Evolutionary conservation across 2,329 filamentous ascomycete genomes (phyloP).

Genomic region (Alternaria ventricosa): DNA sequence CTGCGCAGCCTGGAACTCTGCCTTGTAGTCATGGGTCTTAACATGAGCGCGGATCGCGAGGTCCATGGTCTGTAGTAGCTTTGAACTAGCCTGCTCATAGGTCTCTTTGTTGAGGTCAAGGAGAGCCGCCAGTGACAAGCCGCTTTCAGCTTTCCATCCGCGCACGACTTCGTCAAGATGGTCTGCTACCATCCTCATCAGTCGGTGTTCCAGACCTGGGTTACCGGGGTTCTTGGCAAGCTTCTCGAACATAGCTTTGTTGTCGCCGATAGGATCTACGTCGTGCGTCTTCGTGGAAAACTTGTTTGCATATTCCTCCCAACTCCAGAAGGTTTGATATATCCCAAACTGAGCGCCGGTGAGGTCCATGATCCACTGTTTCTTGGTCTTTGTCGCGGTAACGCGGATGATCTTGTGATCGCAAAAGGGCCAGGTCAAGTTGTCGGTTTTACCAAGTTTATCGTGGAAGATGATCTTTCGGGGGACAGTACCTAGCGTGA

Average conservation of each 20-base stretch:
- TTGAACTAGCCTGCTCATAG: background rate
- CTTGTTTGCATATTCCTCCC: background rate
- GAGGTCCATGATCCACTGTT: slow-evolving; percentile 1
- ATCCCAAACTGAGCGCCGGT: slow-evolving; percentile 8
- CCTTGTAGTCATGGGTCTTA: background rate
- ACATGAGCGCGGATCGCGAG: background rate
- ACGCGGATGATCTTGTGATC: background rate
- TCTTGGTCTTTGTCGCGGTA: background rate
- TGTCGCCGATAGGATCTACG: fast-evolving
- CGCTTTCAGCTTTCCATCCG: background rate
- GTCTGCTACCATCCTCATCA: background rate
- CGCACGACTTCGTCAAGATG: background rate
- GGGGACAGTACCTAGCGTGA: background rate
- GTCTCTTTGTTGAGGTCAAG: background rate
- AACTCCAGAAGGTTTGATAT: background rate
- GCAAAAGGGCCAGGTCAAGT: background rate
- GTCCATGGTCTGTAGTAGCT: background rate
- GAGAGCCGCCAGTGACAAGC: background rate
- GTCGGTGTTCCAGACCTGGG: background rate
- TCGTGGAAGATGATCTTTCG: background rate
- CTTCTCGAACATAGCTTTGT: background rate
- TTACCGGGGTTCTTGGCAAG: background rate
- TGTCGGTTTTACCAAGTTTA: background rate
- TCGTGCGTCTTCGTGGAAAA: background rate
- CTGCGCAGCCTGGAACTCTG: background rate